Evolutionary conservation across 306 rosid species (phyloP).

Genomic region (Albizia julibrissin): DNA sequence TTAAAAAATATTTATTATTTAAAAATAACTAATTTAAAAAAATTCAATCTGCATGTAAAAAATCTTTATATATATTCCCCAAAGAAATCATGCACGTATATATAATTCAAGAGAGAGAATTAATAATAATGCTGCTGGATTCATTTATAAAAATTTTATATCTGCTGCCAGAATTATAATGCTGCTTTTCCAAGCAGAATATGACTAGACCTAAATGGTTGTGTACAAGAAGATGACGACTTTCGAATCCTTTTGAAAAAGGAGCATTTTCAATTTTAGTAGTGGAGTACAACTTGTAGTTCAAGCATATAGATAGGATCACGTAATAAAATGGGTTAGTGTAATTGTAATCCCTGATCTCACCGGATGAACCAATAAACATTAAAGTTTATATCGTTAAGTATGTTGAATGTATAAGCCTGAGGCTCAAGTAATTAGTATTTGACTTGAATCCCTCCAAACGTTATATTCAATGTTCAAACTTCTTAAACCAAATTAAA

Average conservation of each 20-base stretch:
- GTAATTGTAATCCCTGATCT: conserved; percentile 1
- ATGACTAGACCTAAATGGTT: background rate
- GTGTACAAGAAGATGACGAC: background rate
- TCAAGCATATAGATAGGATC: background rate
- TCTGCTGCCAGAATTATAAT: background rate
- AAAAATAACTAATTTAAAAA: too few relatives aligned
- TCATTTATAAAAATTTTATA: background rate
- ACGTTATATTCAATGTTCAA: conserved; percentile 43
- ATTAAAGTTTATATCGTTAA: background rate
- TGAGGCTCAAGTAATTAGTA: conserved; percentile 10
- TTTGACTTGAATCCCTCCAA: conserved; percentile 46
- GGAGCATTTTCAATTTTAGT: background rate
- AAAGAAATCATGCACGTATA: background rate
- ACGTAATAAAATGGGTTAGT: background rate
- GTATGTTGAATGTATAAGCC: conserved; percentile 1
- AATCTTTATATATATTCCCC: background rate
- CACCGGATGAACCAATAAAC: background rate
- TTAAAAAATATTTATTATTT: too few relatives aligned
- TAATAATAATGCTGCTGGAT: background rate
- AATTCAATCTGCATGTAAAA: too few relatives aligned
- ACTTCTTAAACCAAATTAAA: background rate
- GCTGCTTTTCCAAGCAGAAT: background rate
- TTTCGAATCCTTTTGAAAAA: background rate
- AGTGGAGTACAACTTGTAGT: background rate
- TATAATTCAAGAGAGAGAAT: background rate